Percentiles rank a stretch among this genome's conserved stretches.
phyloP scores from a whole-genome alignment of 306 rosid species.

The Vigna angularis region DNA sequence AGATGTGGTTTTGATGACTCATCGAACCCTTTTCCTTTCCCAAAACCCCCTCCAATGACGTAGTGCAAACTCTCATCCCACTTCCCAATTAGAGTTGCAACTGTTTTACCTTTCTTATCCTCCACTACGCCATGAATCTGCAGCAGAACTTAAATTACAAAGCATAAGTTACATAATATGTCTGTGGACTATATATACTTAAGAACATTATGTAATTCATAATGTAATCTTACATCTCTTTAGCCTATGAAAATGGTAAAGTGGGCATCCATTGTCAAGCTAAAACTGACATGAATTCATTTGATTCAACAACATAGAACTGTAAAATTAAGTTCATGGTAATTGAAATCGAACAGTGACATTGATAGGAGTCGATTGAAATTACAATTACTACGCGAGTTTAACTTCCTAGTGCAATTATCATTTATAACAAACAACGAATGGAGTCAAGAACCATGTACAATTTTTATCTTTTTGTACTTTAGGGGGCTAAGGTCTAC shows the following conservation, averaged over 20 bases:
- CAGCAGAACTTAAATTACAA: slow-evolving; percentile 50
- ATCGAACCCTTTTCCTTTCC: slow-evolving; percentile 71
- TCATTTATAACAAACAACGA: background rate
- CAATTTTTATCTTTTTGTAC: background rate
- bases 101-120: slow-evolving; percentile 79
- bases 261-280: background rate
- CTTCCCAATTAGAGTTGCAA: slow-evolving; percentile 82
- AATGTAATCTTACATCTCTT: too few species aligned
- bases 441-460: background rate
- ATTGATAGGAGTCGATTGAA: slow-evolving; percentile 10
- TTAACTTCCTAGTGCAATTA: background rate
- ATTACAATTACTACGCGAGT: background rate
- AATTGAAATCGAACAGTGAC: background rate
- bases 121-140: slow-evolving; percentile 81
- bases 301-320: background rate
- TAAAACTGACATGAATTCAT: slow-evolving; percentile 10
- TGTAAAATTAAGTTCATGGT: background rate
- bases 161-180: slow-evolving; percentile 44
- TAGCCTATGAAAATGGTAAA: background rate
- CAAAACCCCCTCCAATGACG: slow-evolving; percentile 63
- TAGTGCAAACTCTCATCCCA: slow-evolving; percentile 93
- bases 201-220: slow-evolving; percentile 15
- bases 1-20: slow-evolving; percentile 60
- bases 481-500: background rate
- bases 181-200: background rate